These are phyloP conservation scores for Hypoxylon sp. DNA, from an alignment of 2,329 filamentous ascomycete species.

Conservation along the genomic window DNA sequence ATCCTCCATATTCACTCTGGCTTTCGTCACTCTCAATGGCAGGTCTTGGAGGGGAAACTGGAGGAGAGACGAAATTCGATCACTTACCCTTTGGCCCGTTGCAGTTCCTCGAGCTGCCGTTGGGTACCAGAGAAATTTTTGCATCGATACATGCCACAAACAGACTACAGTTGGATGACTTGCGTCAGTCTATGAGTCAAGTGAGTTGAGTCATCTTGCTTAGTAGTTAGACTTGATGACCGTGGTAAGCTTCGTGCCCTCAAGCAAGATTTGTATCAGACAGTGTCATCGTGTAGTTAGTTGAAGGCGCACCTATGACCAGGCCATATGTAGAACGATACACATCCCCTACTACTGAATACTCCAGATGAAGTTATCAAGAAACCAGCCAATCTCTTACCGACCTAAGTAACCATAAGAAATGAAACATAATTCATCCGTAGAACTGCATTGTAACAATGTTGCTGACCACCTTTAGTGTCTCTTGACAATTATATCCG, in stretches of 20 bases:
- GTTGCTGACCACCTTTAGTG: too few relatives aligned
- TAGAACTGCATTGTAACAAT: too few relatives aligned
- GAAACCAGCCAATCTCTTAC: too few relatives aligned
- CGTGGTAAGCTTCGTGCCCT: background rate
- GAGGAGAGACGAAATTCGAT: conserved; percentile 71
- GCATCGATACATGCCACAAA: conserved; percentile 55
- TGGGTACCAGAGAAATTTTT: conserved; percentile 58
- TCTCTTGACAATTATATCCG: too few relatives aligned
- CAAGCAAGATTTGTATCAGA: background rate
- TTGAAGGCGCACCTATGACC: background rate
- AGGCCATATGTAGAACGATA: background rate
- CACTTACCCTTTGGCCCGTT: conserved; percentile 72
- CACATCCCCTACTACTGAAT: too few relatives aligned
- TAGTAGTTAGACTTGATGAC: background rate
- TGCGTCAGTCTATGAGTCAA: conserved; percentile 5
- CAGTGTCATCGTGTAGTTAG: background rate
- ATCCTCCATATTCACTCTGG: conserved; percentile 78
- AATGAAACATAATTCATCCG: too few relatives aligned
- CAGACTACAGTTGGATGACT: background rate
- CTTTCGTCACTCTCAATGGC: conserved; percentile 70
- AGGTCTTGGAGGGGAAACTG: conserved; percentile 78
- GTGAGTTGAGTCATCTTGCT: background rate
- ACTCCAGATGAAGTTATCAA: too few relatives aligned
- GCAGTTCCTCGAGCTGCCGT: conserved; percentile 47
- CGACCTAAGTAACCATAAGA: too few relatives aligned